These are phyloP conservation scores for Sugiyamaella lignohabitans DNA, from an alignment of 805 yeast species.

Conservation along the genomic window DNA sequence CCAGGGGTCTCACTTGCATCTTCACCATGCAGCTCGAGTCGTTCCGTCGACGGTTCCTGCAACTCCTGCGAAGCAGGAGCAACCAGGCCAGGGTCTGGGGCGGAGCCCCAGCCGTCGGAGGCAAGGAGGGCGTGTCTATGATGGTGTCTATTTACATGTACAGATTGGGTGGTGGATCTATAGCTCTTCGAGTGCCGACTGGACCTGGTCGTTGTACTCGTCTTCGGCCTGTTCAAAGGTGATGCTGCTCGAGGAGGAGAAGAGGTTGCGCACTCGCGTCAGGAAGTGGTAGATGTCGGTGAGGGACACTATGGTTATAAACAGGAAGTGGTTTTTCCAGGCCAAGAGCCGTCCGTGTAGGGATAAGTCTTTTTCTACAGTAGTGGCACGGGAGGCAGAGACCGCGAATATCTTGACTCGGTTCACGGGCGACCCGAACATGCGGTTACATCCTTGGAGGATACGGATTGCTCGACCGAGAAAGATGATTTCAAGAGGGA, in stretches of 20 bases:
- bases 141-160: no score
- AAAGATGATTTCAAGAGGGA: conserved; percentile 62
- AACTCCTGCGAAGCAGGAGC: background rate
- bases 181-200: conserved; percentile 9
- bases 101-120: background rate
- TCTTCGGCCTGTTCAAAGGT: conserved; percentile 4
- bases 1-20: no score
- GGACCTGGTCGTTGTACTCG: conserved; percentile 15
- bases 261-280: background rate
- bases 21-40: no score
- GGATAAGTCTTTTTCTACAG: conserved; percentile 1
- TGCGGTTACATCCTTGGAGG: conserved; percentile 61
- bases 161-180: background rate
- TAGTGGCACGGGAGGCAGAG: conserved; percentile 38
- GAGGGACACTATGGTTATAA: conserved; percentile 8
- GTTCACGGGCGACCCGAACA: conserved; percentile 68
- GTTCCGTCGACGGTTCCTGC: no score
- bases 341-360: conserved; percentile 2
- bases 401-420: conserved; percentile 56
- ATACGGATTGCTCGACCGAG: conserved; percentile 67
- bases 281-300: conserved; percentile 9
- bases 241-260: background rate
- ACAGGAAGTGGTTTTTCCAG: conserved; percentile 13
- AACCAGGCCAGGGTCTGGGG: background rate
- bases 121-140: background rate